Percentiles rank a stretch among this genome's conserved stretches.
phyloP scores from a whole-genome alignment of 345 rosid genomes.

The Acer yangbiense region DNA sequence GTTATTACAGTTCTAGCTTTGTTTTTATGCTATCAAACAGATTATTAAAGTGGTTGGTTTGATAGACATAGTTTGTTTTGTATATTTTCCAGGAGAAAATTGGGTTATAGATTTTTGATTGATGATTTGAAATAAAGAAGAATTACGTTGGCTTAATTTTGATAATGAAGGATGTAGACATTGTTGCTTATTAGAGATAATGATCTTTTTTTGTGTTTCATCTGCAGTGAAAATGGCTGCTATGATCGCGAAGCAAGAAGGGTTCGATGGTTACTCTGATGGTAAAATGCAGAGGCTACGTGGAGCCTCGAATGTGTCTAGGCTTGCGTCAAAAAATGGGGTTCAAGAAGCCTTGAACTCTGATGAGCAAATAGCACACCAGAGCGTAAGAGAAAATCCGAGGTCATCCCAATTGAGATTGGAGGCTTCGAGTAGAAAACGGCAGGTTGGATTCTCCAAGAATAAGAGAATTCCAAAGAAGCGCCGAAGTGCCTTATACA shows the following conservation, averaged over 20 bases:
- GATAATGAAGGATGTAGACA: neutral
- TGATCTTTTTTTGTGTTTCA: conserved; percentile 2
- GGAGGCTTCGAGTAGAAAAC: conserved; percentile 19
- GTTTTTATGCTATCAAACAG: too few species aligned
- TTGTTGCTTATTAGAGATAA: neutral
- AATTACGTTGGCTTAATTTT: neutral
- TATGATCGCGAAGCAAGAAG: conserved; percentile 29
- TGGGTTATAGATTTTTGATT: too few species aligned
- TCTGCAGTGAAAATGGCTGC: conserved; percentile 45
- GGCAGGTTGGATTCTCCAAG: conserved; percentile 18
- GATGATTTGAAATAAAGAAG: neutral
- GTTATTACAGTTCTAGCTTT: neutral
- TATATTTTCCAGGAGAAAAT: neutral
- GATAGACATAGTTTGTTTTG: neutral
- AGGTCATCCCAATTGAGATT: conserved; percentile 5
- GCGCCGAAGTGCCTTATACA: conserved; percentile 17
- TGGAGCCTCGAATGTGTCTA: neutral
- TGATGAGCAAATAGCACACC: conserved; percentile 1
- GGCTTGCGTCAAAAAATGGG: conserved; percentile 26
- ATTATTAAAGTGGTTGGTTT: too few species aligned
- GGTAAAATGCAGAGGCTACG: conserved; percentile 13
- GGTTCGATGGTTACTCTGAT: conserved; percentile 11
- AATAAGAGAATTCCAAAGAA: conserved; percentile 26
- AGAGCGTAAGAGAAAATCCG: conserved; percentile 1
- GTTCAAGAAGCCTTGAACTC: neutral